Evolutionary conservation across 192 early-diverging fungal genomes (phyloP).

Genomic region (Spizellomyces punctatus): DNA sequence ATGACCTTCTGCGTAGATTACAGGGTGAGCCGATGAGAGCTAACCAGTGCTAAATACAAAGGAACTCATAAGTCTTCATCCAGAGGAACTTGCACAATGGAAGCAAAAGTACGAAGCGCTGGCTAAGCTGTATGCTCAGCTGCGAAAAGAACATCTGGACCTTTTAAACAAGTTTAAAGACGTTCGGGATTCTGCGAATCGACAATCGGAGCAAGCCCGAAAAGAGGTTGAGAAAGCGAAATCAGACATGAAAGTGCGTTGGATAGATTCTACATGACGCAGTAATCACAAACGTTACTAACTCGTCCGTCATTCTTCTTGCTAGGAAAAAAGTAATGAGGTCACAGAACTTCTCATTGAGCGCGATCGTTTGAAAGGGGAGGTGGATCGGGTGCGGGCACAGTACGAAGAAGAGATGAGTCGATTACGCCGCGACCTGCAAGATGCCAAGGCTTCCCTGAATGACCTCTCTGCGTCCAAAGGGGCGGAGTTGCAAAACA

Average conservation of each 20-base stretch:
- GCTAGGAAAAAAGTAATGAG: constrained; percentile 45
- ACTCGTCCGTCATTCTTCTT: neutral
- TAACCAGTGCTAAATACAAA: neutral
- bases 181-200: constrained; percentile 65
- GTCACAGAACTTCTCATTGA: constrained; percentile 88
- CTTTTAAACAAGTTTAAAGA: constrained; percentile 89
- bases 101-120: constrained; percentile 97
- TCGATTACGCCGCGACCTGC: constrained; percentile 77
- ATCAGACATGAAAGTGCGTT: constrained; percentile 45
- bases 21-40: constrained; percentile 59
- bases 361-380: constrained; percentile 80
- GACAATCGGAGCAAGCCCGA: constrained; percentile 82
- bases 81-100: constrained; percentile 92
- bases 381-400: constrained; percentile 76
- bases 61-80: neutral
- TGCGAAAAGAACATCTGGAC: constrained; percentile 94
- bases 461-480: constrained; percentile 78
- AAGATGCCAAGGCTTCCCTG: constrained; percentile 74
- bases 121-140: constrained; percentile 96
- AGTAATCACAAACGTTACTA: neutral
- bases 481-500: constrained; percentile 79
- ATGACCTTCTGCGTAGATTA: constrained; percentile 79
- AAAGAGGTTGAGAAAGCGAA: constrained; percentile 73
- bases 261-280: neutral
- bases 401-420: constrained; percentile 83